Evolutionary conservation across 2,329 filamentous ascomycete species (phyloP).

Genomic region (Aspergillus uvarum): DNA sequence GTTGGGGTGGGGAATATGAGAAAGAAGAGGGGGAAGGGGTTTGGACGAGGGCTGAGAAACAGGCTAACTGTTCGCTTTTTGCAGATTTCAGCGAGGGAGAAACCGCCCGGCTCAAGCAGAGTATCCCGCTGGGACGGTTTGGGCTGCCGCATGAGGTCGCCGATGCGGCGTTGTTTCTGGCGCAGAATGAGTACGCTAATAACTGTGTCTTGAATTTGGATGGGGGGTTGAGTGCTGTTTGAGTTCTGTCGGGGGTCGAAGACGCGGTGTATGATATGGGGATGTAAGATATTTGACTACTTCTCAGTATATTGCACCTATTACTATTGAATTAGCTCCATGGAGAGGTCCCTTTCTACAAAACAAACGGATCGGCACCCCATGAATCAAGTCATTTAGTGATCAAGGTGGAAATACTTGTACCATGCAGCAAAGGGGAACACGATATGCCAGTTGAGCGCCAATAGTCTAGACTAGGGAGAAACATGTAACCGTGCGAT

Average conservation of each 20-base stretch:
- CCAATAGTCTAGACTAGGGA: neutral
- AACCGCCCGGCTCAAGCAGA: constrained; percentile 33
- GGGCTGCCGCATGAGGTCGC: constrained; percentile 71
- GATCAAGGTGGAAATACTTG: neutral
- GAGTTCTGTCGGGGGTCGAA: constrained; percentile 19
- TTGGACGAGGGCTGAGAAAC: neutral
- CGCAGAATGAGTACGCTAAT: constrained; percentile 76
- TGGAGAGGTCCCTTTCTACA: too few species aligned
- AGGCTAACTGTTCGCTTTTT: neutral
- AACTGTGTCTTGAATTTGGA: constrained; percentile 85
- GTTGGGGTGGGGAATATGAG: too few species aligned
- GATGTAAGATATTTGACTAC: too few species aligned
- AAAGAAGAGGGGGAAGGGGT: too few species aligned
- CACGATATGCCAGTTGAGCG: neutral
- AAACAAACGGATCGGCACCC: too few species aligned
- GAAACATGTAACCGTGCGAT: neutral
- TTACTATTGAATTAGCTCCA: too few species aligned
- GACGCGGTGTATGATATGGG: too few species aligned
- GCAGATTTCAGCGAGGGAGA: constrained; percentile 44
- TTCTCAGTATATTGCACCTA: too few species aligned
- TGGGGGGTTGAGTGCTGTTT: constrained; percentile 73
- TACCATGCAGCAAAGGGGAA: neutral
- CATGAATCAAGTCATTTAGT: neutral
- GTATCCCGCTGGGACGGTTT: constrained; percentile 67
- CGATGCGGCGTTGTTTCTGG: constrained; percentile 77